phyloP scores from a whole-genome alignment of 2,329 filamentous ascomycete species.

The Phialophora macrospora region DNA sequence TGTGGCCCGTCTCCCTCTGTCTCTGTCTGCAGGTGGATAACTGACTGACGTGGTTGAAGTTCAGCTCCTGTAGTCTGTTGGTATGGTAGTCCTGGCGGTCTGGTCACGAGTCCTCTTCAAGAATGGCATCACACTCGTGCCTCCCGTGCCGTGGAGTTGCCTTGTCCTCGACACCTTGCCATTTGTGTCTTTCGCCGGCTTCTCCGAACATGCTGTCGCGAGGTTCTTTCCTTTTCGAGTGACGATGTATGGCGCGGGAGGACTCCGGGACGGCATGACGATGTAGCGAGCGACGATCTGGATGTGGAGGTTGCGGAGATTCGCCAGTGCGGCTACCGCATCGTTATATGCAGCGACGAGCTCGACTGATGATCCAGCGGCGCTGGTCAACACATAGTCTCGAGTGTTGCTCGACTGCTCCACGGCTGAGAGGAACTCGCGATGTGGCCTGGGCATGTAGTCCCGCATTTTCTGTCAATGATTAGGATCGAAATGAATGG shows the following conservation, averaged over 20 bases:
- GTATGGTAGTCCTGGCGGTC: constrained; percentile 41
- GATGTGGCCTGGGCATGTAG: constrained; percentile 61
- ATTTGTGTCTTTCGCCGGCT: constrained; percentile 33
- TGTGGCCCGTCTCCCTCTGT: neutral
- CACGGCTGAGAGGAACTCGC: constrained; percentile 57
- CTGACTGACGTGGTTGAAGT: neutral
- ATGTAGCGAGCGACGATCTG: constrained; percentile 60
- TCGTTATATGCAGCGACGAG: constrained; percentile 39
- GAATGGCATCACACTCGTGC: constrained; percentile 59
- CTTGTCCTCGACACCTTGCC: constrained; percentile 38
- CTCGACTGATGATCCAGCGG: constrained; percentile 40
- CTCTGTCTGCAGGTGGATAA: neutral
- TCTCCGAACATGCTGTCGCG: constrained; percentile 52
- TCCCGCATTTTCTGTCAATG: constrained; percentile 55
- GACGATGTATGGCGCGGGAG: constrained; percentile 28
- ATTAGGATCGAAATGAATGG: neutral
- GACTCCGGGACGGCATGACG: constrained; percentile 49
- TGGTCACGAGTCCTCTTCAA: constrained; percentile 59
- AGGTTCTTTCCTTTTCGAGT: constrained; percentile 46
- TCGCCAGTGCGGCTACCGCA: constrained; percentile 43
- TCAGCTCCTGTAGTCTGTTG: neutral
- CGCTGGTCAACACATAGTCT: constrained; percentile 47
- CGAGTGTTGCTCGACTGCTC: constrained; percentile 53
- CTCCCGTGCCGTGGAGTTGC: constrained; percentile 58
- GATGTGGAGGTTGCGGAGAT: constrained; percentile 59